Evolutionary conservation across 768 basidiomycete genomes (phyloP).

Genomic region (Boletus huronensis): DNA sequence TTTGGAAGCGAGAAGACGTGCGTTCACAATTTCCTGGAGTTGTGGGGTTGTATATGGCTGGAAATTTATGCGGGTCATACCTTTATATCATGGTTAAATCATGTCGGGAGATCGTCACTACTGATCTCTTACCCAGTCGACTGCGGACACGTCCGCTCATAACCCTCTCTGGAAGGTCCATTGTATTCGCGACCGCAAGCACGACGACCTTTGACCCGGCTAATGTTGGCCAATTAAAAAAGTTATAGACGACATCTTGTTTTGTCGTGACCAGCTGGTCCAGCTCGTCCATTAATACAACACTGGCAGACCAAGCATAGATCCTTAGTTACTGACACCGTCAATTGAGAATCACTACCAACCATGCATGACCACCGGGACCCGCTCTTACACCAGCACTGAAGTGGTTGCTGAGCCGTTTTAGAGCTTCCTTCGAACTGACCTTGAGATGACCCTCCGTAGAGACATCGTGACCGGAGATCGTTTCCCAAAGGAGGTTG

Average conservation of each 20-base stretch:
- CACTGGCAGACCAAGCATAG: constrained; percentile 43
- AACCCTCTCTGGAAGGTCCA: constrained; percentile 94
- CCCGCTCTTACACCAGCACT: constrained; percentile 58
- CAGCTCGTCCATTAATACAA: constrained; percentile 97
- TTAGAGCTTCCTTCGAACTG: constrained; percentile 78
- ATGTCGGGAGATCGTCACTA: neutral
- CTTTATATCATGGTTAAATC: constrained; percentile 35
- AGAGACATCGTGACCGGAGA: constrained; percentile 73
- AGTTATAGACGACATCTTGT: constrained; percentile 98
- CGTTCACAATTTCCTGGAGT: constrained; percentile 82
- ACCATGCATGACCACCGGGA: constrained; percentile 89
- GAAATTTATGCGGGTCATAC: constrained; percentile 91
- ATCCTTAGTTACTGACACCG: neutral
- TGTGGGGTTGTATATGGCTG: constrained; percentile 79
- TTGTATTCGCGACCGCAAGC: constrained; percentile 95
- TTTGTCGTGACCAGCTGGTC: constrained; percentile 95
- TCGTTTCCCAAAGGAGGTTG: constrained; percentile 84
- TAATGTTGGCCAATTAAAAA: constrained; percentile 99
- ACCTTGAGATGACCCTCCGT: constrained; percentile 62
- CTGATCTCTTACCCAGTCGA: constrained; percentile 64
- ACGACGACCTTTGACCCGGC: constrained; percentile 87
- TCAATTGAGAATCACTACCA: constrained; percentile 24
- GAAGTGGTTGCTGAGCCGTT: constrained; percentile 76
- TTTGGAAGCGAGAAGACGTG: constrained; percentile 64
- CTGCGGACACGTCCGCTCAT: constrained; percentile 91